Evolutionary conservation across 225 moss, liverwort and hornwort genomes (phyloP), one percentile per base, ranked within the genome.

Genomic region (Ulota crispa): DNA sequence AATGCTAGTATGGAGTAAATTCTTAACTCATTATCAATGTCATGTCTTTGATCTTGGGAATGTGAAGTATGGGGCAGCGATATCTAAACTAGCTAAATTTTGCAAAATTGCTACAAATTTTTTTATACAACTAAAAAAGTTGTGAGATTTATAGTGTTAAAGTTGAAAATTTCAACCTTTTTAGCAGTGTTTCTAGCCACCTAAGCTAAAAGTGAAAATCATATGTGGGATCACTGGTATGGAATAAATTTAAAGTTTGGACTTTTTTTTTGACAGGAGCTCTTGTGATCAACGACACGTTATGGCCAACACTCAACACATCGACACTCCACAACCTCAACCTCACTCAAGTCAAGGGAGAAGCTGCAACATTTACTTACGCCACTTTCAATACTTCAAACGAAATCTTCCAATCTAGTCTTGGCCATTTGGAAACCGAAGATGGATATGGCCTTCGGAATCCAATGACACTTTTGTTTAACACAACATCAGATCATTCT

Each of bases 401-500:
- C 77, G 85, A 82, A 71, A 70, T 61, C 10, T 39, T 88, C 13
- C 86, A 83, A 77, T 81, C 47, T 54, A 37, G 86, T 56, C 72
- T 73, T 4, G 84, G 57, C 26, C 76, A 56, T 8, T 75, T 86
- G n/a, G 87, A 86, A 67, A 90, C 91, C 10, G 79, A 72, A 39
- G 83, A 85, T 83, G 93, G 93, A 16, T 82, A 64, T 56, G 96
- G 93, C 10, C 43, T 97, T 36, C 43, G 68, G 73, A 92, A 92
- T 75, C 65, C 89, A 36, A 28, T 95, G 59, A 97, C 97, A 8
- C 81, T 95, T 41, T 30, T 97, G 88, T 92, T 94, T 16, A 97
- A 97, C 19, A 93, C 92, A 64, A 94, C 94, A 4, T 97, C 97
- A 4, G 97, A 97, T 59, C 97, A 97, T 76, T 83, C 97, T 3